phyloP scores from a whole-genome alignment of 2,329 filamentous ascomycete genomes.

The Penicillium sp. region DNA sequence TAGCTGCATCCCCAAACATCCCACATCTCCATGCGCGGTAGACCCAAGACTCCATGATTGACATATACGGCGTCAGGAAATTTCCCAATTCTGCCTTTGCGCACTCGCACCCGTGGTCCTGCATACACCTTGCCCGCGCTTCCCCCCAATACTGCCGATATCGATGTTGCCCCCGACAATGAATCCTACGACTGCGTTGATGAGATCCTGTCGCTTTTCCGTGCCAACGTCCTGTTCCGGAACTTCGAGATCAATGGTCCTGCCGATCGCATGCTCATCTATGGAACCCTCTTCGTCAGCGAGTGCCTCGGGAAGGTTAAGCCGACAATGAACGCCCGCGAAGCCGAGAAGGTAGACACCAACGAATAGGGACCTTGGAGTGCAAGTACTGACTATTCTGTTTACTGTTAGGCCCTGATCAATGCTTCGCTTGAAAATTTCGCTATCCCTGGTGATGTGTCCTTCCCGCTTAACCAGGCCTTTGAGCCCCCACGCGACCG shows the following conservation, averaged over 20 bases:
- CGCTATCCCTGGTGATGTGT: constrained; percentile 88
- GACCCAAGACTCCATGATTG: constrained; percentile 6
- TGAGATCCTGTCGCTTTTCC: constrained; percentile 88
- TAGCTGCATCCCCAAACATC: constrained; percentile 4
- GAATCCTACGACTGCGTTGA: constrained; percentile 96
- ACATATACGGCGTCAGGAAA: constrained; percentile 60
- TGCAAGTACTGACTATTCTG: constrained; percentile 40
- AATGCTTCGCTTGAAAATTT: constrained; percentile 95
- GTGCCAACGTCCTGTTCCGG: constrained; percentile 97
- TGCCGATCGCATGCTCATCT: constrained; percentile 90
- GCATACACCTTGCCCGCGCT: constrained; percentile 78
- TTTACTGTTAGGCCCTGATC: constrained; percentile 67
- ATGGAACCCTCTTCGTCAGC: constrained; percentile 92
- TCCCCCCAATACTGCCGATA: constrained; percentile 53
- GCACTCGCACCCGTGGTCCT: constrained; percentile 92
- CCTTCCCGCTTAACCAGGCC: constrained; percentile 92
- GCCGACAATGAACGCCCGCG: constrained; percentile 65
- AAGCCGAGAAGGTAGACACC: constrained; percentile 61
- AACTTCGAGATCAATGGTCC: constrained; percentile 99
- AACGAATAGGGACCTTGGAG: not conserved
- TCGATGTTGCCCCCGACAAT: constrained; percentile 71
- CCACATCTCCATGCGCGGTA: not conserved
- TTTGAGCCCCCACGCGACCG: constrained; percentile 86
- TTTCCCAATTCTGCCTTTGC: constrained; percentile 90
- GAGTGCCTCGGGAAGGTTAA: constrained; percentile 88